A percentile compares a stretch with the other conserved stretches of the same genome.
phyloP scores from a whole-genome alignment of 2,329 filamentous ascomycete species.

The Nothophoma quercina region DNA sequence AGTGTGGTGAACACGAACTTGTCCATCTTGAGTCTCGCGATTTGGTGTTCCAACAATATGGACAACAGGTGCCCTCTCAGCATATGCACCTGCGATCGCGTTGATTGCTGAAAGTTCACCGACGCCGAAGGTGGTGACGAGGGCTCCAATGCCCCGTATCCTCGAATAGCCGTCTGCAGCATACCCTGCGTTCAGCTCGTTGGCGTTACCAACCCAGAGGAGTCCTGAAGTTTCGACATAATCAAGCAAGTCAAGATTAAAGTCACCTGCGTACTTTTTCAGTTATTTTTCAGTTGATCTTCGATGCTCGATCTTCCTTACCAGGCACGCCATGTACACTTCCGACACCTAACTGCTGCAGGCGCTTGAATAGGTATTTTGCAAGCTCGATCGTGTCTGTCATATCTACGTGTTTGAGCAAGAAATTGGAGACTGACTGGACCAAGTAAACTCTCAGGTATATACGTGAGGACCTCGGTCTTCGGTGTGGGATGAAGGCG shows the following conservation, averaged over 20 bases:
- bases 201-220: conserved; percentile 59
- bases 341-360: conserved; percentile 50
- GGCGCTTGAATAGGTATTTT: conserved; percentile 30
- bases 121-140: conserved; percentile 80
- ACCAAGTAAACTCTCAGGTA: too few relatives aligned
- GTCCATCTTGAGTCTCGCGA: conserved; percentile 53
- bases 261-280: conserved; percentile 27
- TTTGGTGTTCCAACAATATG: conserved; percentile 65
- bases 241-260: conserved; percentile 45
- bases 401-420: too few relatives aligned
- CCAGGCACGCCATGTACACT: conserved; percentile 53
- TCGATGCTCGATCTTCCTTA: too few relatives aligned
- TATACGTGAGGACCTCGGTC: too few relatives aligned
- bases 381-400: conserved; percentile 31
- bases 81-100: conserved; percentile 75
- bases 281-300: too few relatives aligned
- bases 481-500: too few relatives aligned
- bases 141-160: conserved; percentile 66
- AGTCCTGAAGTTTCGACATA: conserved; percentile 46
- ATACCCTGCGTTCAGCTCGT: conserved; percentile 64
- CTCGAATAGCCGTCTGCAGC: conserved; percentile 64
- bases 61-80: conserved; percentile 73
- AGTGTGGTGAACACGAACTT: conserved; percentile 68
- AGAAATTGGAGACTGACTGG: too few relatives aligned
- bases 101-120: conserved; percentile 74